phyloP scores from a whole-genome alignment of 352 stramenopile genomes.

The Globisporangium takayamanum region DNA sequence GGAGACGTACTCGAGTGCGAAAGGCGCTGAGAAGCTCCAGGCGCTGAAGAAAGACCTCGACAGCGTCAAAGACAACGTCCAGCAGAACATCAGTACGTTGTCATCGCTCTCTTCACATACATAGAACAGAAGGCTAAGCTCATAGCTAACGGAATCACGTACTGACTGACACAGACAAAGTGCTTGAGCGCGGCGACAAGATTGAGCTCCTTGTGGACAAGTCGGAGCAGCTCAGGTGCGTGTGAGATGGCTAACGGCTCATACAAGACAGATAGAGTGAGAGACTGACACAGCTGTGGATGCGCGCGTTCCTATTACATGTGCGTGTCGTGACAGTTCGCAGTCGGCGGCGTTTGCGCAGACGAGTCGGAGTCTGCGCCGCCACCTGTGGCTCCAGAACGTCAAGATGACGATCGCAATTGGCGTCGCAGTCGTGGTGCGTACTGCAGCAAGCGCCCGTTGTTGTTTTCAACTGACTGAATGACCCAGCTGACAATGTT shows the following conservation, averaged over 20 bases:
- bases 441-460: background rate
- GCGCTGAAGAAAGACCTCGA: constrained; percentile 80
- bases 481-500: background rate
- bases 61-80: constrained; percentile 68
- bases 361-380: constrained; percentile 73
- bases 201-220: constrained; percentile 85
- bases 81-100: constrained; percentile 76
- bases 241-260: background rate
- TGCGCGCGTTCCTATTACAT: too few relatives aligned
- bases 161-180: constrained; percentile 42
- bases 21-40: constrained; percentile 68
- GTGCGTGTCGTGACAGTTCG: constrained; percentile 28
- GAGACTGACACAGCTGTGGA: background rate
- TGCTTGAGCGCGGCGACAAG: constrained; percentile 83
- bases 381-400: constrained; percentile 83
- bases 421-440: constrained; percentile 56
- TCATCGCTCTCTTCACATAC: background rate
- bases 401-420: constrained; percentile 86
- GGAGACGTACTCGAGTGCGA: constrained; percentile 75
- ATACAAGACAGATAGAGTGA: background rate
- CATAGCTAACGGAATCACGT: background rate
- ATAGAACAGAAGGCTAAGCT: background rate
- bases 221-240: constrained; percentile 80
- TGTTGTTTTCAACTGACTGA: background rate
- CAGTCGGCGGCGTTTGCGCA: constrained; percentile 78